Evolutionary conservation across 1,284 basidiomycete species (phyloP).

Genomic region (Cutaneotrichosporon sp.): DNA sequence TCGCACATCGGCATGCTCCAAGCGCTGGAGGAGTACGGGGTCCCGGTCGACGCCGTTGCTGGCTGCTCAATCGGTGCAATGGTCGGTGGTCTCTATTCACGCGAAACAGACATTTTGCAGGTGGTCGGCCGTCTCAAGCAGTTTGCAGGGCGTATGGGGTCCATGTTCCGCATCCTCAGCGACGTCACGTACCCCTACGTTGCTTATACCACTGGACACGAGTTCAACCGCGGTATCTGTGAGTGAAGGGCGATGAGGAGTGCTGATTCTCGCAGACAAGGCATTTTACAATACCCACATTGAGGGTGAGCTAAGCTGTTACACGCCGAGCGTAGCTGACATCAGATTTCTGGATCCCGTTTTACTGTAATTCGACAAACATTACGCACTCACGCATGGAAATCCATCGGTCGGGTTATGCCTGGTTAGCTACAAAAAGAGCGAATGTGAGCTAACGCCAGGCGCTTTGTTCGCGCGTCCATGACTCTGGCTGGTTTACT

Average conservation of each 20-base stretch:
- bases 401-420: constrained; percentile 93
- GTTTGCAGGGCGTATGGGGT: constrained; percentile 81
- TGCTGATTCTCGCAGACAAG: constrained; percentile 41
- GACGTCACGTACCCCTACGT: constrained; percentile 96
- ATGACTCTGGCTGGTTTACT: constrained; percentile 96
- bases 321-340: not conserved
- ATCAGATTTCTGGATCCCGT: constrained; percentile 93
- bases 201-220: constrained; percentile 95
- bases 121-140: constrained; percentile 67
- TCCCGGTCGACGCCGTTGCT: constrained; percentile 88
- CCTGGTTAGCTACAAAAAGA: constrained; percentile 60
- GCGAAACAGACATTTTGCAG: constrained; percentile 85
- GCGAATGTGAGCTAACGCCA: constrained; percentile 24
- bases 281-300: constrained; percentile 89
- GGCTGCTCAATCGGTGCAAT: constrained; percentile 87
- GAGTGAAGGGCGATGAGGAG: not conserved
- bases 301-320: constrained; percentile 54
- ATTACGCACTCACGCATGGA: constrained; percentile 97
- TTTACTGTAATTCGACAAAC: constrained; percentile 98
- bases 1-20: constrained; percentile 86
- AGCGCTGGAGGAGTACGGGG: constrained; percentile 83
- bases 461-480: constrained; percentile 70
- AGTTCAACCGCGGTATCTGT: constrained; percentile 55
- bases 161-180: constrained; percentile 88
- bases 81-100: constrained; percentile 92